Evolutionary conservation across 306 rosid genomes (phyloP).

Genomic region (Hippophae tibetana): DNA sequence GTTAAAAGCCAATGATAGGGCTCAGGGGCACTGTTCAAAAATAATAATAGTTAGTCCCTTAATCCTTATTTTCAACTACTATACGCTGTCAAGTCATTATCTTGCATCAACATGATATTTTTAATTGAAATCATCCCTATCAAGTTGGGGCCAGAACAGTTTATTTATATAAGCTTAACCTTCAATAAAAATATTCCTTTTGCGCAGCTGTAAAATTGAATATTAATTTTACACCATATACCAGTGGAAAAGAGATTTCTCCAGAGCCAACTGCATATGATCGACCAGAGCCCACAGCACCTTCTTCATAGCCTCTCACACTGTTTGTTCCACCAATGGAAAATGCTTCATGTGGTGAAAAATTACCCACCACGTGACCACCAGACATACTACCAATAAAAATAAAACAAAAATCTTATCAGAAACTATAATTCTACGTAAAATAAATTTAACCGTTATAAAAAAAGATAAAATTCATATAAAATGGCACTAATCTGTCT

Average conservation of each 20-base stretch:
- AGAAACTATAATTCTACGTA: constrained; percentile 16
- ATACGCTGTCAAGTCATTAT: too few relatives aligned
- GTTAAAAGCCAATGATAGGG: too few relatives aligned
- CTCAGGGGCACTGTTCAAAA: too few relatives aligned
- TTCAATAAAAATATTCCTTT: too few relatives aligned
- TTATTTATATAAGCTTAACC: too few relatives aligned
- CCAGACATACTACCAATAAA: constrained; percentile 63
- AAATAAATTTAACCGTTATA: background rate
- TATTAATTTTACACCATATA: constrained; percentile 14
- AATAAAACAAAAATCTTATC: constrained; percentile 22
- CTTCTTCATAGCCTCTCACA: constrained; percentile 98
- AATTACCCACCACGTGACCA: constrained; percentile 84
- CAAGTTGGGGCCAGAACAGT: too few relatives aligned
- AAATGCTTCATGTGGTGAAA: constrained; percentile 95
- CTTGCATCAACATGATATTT: too few relatives aligned
- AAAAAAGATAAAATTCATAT: background rate
- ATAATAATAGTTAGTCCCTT: too few relatives aligned
- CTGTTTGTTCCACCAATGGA: constrained; percentile 93
- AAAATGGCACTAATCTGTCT: background rate
- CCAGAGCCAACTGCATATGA: constrained; percentile 85
- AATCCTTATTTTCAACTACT: too few relatives aligned
- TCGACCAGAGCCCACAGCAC: constrained; percentile 96
- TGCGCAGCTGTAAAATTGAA: too few relatives aligned
- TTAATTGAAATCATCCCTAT: too few relatives aligned
- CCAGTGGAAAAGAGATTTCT: constrained; percentile 93